Base-by-base conservation (phyloP, 139 green algal species). In the Chlorella sp. region DNA sequence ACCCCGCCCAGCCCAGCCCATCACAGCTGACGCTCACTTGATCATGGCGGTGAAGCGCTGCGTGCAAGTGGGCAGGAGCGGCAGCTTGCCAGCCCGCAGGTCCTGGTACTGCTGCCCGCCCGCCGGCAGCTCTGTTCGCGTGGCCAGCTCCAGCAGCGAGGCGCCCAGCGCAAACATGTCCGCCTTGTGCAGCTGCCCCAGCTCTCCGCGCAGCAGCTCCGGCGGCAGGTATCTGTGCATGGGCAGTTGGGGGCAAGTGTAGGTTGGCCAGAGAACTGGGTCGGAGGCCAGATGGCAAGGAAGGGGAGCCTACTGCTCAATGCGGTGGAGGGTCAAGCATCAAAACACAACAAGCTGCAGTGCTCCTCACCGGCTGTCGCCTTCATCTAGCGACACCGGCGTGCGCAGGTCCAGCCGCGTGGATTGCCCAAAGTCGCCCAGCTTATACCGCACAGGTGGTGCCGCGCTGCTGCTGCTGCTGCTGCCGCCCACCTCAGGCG, bases 81-180 rank as follows among this genome's bases (percentile, higher is more conserved):
- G 87, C 23, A 96, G 68, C 73, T 90, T 89, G 21, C 94, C 94
- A 2, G 85, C 47, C 1, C 95, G 88, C 60, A 97, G 81, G 32
- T 88, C 87, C 16, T 90, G 51, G 78, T 94, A 97, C 3, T 44
- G 39, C 55, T 89, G 80, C 18, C 92, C 92, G 20, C 89, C 85
- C 38, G 74, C 83, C 16, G 94, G 94, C 44, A 97, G 12, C 69
- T 87, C 67, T 4, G 17, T 76, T 39, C 89, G 89, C 9, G 80
- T 91, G 26, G 93, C 90, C 74, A 98, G 92, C 89, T 98, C 93
- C 76, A 98, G 98, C 57, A 96, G 64, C 0, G 92, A 96, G 32
- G 91, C 91, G 0, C 96, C 96, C 63, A 99, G 88, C 39, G 93
- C 91, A 86, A 98, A 99, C 81, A 99, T 96, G 90, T 99, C 96